Conservation (phyloP, 2,329 filamentous ascomycete species). For the Orbilia brochopaga region DNA sequence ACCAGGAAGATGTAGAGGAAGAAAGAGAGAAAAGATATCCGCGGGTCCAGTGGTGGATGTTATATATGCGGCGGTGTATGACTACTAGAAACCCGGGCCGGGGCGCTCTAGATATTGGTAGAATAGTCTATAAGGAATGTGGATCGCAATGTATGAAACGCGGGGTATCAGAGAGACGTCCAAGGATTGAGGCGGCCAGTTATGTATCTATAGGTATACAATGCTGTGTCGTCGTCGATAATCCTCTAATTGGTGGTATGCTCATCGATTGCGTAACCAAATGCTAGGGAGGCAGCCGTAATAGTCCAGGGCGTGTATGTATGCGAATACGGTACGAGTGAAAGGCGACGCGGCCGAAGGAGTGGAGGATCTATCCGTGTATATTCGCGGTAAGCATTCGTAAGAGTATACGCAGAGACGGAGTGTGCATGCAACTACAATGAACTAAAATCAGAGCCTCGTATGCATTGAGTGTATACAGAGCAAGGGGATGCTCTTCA, state of each 20-base stretch:
- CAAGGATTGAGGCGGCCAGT: neutral
- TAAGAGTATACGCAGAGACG: slow-evolving; percentile 8
- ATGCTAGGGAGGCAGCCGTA: slow-evolving; percentile 10
- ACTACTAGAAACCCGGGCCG: slow-evolving; percentile 9
- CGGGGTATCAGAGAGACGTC: slow-evolving; percentile 17
- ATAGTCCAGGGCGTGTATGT: slow-evolving; percentile 20
- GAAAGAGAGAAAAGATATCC: slow-evolving; percentile 7
- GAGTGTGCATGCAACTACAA: slow-evolving; percentile 9
- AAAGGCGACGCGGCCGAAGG: slow-evolving; percentile 31
- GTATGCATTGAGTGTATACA: slow-evolving; percentile 1
- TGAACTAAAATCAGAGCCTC: slow-evolving; percentile 13
- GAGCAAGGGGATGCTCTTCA: slow-evolving; percentile 13
- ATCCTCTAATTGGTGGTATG: slow-evolving; percentile 8
- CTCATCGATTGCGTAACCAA: slow-evolving; percentile 34
- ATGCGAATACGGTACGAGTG: slow-evolving; percentile 17
- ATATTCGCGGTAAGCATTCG: slow-evolving; percentile 27
- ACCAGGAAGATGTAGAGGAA: slow-evolving; percentile 9
- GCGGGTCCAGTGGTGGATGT: slow-evolving; percentile 3
- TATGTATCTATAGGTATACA: too few species aligned
- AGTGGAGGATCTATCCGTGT: slow-evolving; percentile 34
- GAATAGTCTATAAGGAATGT: slow-evolving; percentile 9
- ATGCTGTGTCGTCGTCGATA: neutral
- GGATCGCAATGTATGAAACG: slow-evolving; percentile 6
- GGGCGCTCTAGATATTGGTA: slow-evolving; percentile 22
- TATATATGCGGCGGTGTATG: slow-evolving; percentile 18